Evolutionary conservation across 2,329 filamentous ascomycete species (phyloP).

Genomic region (Aotearoamyces nothofagi): DNA sequence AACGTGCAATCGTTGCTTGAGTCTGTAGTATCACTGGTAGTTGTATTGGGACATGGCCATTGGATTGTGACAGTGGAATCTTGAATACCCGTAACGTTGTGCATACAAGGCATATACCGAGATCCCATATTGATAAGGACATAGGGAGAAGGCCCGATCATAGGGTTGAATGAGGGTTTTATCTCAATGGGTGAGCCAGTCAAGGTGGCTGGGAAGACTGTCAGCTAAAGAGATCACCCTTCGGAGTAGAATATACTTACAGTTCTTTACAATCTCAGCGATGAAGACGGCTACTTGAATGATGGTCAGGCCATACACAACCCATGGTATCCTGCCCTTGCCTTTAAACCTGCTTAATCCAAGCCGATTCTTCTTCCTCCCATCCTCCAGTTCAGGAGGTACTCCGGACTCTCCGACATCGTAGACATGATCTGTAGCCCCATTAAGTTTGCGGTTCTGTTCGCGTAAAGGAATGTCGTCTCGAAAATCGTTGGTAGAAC

Average conservation of each 20-base stretch:
- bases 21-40: constrained; percentile 34
- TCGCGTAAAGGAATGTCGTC: constrained; percentile 44
- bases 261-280: constrained; percentile 71
- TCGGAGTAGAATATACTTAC: constrained; percentile 30
- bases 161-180: constrained; percentile 80
- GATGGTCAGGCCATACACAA: constrained; percentile 66
- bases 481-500: constrained; percentile 19
- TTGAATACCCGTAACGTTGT: constrained; percentile 55
- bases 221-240: constrained; percentile 4
- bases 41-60: constrained; percentile 76
- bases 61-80: constrained; percentile 29
- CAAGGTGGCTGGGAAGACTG: constrained; percentile 40
- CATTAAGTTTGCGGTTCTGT: constrained; percentile 24
- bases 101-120: constrained; percentile 89
- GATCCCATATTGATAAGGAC: constrained; percentile 96
- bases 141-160: constrained; percentile 88
- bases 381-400: constrained; percentile 15
- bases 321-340: constrained; percentile 44
- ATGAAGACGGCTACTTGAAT: constrained; percentile 79
- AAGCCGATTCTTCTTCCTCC: constrained; percentile 27
- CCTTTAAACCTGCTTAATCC: constrained; percentile 38
- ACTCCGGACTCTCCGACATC: constrained; percentile 29
- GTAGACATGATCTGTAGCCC: constrained; percentile 43
- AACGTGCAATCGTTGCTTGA: constrained; percentile 50
- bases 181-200: constrained; percentile 45